Evolutionary conservation across 1,139 yeast genomes (phyloP), one percentile per base, ranked within the genome.

Genomic region (Protomyces lactucae-debilis): DNA sequence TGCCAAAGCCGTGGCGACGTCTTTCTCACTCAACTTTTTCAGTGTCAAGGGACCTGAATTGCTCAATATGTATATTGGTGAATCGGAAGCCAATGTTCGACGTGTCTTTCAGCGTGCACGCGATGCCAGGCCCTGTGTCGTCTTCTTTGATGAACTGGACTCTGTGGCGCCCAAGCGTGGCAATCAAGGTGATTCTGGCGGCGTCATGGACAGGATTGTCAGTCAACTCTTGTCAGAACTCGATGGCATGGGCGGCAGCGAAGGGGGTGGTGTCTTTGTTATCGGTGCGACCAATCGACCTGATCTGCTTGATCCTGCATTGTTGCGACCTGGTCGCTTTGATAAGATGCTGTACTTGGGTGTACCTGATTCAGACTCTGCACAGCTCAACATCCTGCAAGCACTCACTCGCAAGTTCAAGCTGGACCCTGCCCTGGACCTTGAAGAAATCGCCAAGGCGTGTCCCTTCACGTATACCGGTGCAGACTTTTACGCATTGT

Each of bases 91-190:
- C 21, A 93, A 93, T 74, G 98, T 93, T 16, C 84, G 99, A 67
- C 82, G 91, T 65, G 97, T 93, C 8, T 93, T 93, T 76, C 97
- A 92, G 75, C 85, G 83, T 70, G 98, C 98, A 0, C 80, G 98
- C 67, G 98, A 93, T 75, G 97, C 98, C 14, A 88, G 87, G 72
- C 99, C 99, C 0, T 93, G 99, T 79, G 97, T 93, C 43, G 92
- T 93, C 45, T 93, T 93, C 75, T 93, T 93, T 72, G 99, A 93
- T 77, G 99, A 93, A 76, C 82, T 93, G 76, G 99, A 93, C 76
- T 91, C 97, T 1, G 97, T 92, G 1, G 99, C 99, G 0, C 98
- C 98, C 0, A 92, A 93, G 74, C 85, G 98, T 78, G 98, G 98
- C 52, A 92, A 93, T 73, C 97, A 92, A 73, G 98, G 98, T 40